Conservation (phyloP, 106 monocot genomes). For the Dendrobium officinale region DNA sequence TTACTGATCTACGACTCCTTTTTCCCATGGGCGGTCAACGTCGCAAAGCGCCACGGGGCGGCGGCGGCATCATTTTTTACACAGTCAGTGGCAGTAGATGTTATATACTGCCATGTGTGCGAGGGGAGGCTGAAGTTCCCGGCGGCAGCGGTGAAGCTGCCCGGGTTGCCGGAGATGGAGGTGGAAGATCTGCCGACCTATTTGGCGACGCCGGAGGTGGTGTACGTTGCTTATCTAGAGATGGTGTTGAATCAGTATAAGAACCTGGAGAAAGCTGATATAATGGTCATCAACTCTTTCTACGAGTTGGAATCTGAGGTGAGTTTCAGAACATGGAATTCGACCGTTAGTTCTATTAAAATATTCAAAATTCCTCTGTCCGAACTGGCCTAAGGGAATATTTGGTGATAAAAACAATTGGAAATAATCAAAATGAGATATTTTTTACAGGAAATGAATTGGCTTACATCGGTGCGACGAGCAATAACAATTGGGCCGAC, state of each 20-base stretch:
- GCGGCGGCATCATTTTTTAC: conserved; percentile 44
- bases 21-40: conserved; percentile 41
- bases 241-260: conserved; percentile 36
- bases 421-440: too few relatives aligned
- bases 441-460: conserved; percentile 13
- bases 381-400: too few relatives aligned
- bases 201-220: neutral
- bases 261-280: conserved; percentile 22
- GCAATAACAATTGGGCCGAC: conserved; percentile 32
- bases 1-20: conserved; percentile 47
- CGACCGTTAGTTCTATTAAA: too few relatives aligned
- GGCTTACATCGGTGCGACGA: conserved; percentile 7
- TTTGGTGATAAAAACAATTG: too few relatives aligned
- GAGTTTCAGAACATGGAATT: neutral
- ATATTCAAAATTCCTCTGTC: too few relatives aligned
- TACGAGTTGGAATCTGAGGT: conserved; percentile 33
- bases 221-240: conserved; percentile 17
- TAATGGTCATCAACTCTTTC: conserved; percentile 54
- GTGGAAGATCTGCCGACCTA: conserved; percentile 44
- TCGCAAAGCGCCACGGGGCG: conserved; percentile 26
- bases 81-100: conserved; percentile 37
- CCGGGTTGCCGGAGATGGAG: conserved; percentile 25
- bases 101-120: conserved; percentile 26
- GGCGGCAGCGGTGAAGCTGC: neutral
- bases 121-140: conserved; percentile 19